phyloP scores from a whole-genome alignment of 441 rosid species.

The Biscutella laevigata region DNA sequence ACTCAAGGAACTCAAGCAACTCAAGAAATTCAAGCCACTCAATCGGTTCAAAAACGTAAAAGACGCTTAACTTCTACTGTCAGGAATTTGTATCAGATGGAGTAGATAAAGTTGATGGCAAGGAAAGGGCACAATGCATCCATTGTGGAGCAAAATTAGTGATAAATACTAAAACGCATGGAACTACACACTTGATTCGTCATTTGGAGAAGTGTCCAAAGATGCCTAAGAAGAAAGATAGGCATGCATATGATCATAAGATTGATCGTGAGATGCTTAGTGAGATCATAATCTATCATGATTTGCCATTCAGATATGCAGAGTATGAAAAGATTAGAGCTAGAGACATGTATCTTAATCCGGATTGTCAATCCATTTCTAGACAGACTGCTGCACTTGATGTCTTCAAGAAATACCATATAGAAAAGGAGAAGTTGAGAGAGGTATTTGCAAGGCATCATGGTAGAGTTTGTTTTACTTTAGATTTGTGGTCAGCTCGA shows the following conservation, averaged over 20 bases:
- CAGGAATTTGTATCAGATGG: no score
- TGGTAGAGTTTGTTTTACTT: not conserved
- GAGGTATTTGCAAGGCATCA: not conserved
- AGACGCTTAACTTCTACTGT: no score
- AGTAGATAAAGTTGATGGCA: no score
- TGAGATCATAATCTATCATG: not conserved
- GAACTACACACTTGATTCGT: not conserved
- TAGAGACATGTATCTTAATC: not conserved
- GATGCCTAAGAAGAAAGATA: not conserved
- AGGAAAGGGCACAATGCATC: no score
- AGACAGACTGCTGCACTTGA: not conserved
- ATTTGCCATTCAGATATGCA: not conserved
- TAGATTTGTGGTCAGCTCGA: not conserved
- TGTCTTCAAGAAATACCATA: not conserved
- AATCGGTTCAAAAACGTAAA: no score
- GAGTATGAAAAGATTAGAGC: not conserved
- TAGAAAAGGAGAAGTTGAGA: not conserved
- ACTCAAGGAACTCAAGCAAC: no score
- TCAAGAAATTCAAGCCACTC: no score
- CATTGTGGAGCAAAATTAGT: no score
- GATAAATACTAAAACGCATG: not conserved
- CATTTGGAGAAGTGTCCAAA: not conserved
- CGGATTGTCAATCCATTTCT: not conserved
- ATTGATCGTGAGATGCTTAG: conserved; percentile 18
- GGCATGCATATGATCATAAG: not conserved